A percentile compares a stretch with the other conserved stretches of the same genome.
These are phyloP conservation scores for Rubia balearica DNA, from an alignment of 305 asterid genomes.

Conservation along the genomic window DNA sequence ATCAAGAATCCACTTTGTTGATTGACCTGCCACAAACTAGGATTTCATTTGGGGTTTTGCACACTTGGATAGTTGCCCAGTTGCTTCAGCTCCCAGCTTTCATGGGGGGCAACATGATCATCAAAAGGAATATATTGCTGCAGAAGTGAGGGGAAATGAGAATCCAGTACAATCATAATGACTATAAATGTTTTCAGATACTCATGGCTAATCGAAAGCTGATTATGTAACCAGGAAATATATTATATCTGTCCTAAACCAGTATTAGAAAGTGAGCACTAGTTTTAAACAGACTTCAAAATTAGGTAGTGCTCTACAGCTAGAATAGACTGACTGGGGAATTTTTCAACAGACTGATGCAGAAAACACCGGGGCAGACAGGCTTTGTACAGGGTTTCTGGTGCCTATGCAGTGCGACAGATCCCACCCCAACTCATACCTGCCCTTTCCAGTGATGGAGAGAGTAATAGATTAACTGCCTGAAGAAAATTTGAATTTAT, in stretches of 20 bases:
- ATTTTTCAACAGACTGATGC: background rate
- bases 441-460: background rate
- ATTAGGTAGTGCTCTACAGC: too few relatives aligned
- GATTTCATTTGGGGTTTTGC: slow-evolving; percentile 27
- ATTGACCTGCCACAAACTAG: slow-evolving; percentile 32
- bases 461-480: background rate
- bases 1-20: slow-evolving; percentile 16
- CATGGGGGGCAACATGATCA: slow-evolving; percentile 74
- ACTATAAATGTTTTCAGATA: background rate
- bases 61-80: slow-evolving; percentile 41
- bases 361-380: background rate
- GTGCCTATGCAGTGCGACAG: background rate
- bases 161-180: background rate
- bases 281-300: background rate
- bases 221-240: background rate
- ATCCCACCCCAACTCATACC: too few relatives aligned
- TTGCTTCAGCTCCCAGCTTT: slow-evolving; percentile 75
- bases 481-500: background rate
- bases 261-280: background rate
- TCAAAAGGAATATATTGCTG: slow-evolving; percentile 54
- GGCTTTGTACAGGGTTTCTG: background rate
- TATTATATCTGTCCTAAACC: background rate
- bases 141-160: slow-evolving; percentile 17
- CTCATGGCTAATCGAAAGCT: background rate
- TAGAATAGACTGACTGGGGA: background rate